These are phyloP conservation scores for Paecilomyces formosus DNA, from an alignment of 2,329 filamentous ascomycete species.

Conservation along the genomic window DNA sequence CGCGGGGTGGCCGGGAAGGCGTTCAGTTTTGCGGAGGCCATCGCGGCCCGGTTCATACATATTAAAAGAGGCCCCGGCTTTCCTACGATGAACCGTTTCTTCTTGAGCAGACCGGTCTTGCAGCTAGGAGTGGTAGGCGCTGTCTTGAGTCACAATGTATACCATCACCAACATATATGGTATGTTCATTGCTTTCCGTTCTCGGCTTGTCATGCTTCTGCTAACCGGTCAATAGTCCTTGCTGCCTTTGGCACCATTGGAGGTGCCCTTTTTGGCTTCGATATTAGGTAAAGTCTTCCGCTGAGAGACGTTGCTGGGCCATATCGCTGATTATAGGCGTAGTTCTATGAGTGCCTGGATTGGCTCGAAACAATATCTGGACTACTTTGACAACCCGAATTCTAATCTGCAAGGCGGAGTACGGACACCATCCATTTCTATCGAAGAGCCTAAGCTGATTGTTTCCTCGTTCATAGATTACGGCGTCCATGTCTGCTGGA, in stretches of 20 bases:
- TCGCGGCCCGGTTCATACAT: not conserved
- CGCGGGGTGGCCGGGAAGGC: not conserved
- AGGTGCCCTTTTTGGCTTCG: slow-evolving; percentile 52
- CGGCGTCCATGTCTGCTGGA: slow-evolving; percentile 63
- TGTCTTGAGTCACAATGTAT: slow-evolving; percentile 12
- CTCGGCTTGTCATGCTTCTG: not conserved
- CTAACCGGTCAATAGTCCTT: slow-evolving; percentile 30
- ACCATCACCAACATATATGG: slow-evolving; percentile 44
- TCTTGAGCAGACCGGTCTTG: not conserved
- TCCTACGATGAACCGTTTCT: not conserved
- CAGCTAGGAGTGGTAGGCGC: not conserved
- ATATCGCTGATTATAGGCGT: not conserved
- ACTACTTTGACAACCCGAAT: slow-evolving; percentile 46
- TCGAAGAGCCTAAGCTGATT: slow-evolving; percentile 10
- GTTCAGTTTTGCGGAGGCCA: not conserved
- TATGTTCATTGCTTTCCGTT: slow-evolving; percentile 1
- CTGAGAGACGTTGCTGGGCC: slow-evolving; percentile 9
- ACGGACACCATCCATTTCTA: slow-evolving; percentile 4
- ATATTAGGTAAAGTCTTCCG: slow-evolving; percentile 47
- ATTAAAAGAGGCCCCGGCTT: not conserved
- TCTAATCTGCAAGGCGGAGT: slow-evolving; percentile 30
- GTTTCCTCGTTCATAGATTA: slow-evolving; percentile 46
- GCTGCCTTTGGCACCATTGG: slow-evolving; percentile 51
- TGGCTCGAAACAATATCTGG: slow-evolving; percentile 44
- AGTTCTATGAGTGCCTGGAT: slow-evolving; percentile 40